These are phyloP conservation scores for Ocimum tenuiflorum DNA, from an alignment of 257 asterid species.

Conservation along the genomic window DNA sequence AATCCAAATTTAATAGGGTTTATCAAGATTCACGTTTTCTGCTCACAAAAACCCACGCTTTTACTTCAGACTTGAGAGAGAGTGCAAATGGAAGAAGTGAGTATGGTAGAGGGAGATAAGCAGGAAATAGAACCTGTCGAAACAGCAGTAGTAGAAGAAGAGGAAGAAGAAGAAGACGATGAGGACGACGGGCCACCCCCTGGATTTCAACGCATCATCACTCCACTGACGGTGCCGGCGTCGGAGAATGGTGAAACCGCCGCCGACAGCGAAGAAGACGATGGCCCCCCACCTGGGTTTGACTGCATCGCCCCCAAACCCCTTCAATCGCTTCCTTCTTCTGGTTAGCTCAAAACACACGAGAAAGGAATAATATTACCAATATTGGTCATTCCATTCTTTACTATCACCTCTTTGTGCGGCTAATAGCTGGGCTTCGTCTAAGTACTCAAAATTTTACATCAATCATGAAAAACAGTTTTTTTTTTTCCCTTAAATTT, in stretches of 20 bases:
- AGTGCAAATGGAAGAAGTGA: background rate
- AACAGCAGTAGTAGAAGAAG: background rate
- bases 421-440: background rate
- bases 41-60: background rate
- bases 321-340: slow-evolving; percentile 15
- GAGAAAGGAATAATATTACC: background rate
- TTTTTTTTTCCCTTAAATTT: too few relatives aligned
- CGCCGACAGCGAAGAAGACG: slow-evolving; percentile 38
- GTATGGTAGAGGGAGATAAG: background rate
- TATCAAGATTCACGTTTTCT: background rate
- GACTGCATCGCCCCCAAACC: slow-evolving; percentile 30
- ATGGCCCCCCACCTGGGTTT: slow-evolving; percentile 88
- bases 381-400: background rate
- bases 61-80: background rate
- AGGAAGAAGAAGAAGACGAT: slow-evolving; percentile 43
- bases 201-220: slow-evolving; percentile 47
- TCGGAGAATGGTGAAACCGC: slow-evolving; percentile 19
- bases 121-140: slow-evolving; percentile 2
- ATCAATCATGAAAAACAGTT: too few relatives aligned
- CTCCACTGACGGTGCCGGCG: slow-evolving; percentile 18
- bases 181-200: slow-evolving; percentile 89
- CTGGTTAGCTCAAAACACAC: slow-evolving; percentile 27
- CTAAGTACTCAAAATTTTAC: background rate
- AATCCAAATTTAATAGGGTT: background rate
- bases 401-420: background rate